phyloP scores from a whole-genome alignment of 1,139 yeast species.

The Lodderomyces pseudojiufengensis region DNA sequence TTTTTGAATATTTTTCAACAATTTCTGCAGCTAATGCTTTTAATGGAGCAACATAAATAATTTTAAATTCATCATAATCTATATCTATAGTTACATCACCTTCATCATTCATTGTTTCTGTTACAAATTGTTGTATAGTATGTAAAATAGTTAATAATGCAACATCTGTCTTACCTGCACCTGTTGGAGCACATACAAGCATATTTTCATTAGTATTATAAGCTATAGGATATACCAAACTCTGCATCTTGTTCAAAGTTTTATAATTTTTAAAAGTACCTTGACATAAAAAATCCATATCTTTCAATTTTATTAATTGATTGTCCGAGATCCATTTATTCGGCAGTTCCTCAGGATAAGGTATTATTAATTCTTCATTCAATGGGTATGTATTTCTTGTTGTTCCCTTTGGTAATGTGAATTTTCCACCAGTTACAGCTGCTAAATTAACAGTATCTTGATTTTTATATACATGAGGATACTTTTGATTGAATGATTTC shows the following conservation, averaged over 20 bases:
- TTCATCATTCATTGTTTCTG: slow-evolving; percentile 44
- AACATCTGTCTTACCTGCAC: slow-evolving; percentile 99
- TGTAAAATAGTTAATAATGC: slow-evolving; percentile 82
- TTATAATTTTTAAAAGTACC: slow-evolving; percentile 82
- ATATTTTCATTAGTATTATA: slow-evolving; percentile 91
- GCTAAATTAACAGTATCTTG: slow-evolving; percentile 62
- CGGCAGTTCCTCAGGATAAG: slow-evolving; percentile 56
- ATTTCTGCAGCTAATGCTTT: slow-evolving; percentile 98
- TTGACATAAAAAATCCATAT: slow-evolving; percentile 72
- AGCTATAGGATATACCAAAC: slow-evolving; percentile 88
- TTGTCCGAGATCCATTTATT: slow-evolving; percentile 50
- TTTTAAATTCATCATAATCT: slow-evolving; percentile 79
- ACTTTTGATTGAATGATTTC: slow-evolving; percentile 47
- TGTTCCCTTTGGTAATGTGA: slow-evolving; percentile 78
- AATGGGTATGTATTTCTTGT: slow-evolving; percentile 58
- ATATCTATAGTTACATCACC: slow-evolving; percentile 56
- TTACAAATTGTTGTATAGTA: slow-evolving; percentile 66
- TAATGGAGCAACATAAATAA: slow-evolving; percentile 92
- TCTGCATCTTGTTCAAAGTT: slow-evolving; percentile 82
- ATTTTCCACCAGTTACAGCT: slow-evolving; percentile 77
- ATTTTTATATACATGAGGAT: slow-evolving; percentile 84
- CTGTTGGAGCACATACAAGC: slow-evolving; percentile 98
- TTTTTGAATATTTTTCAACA: slow-evolving; percentile 80
- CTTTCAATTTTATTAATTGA: slow-evolving; percentile 53
- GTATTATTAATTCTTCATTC: slow-evolving; percentile 82